Evolutionary conservation across 345 rosid genomes (phyloP).

Genomic region (Anacardium occidentale): DNA sequence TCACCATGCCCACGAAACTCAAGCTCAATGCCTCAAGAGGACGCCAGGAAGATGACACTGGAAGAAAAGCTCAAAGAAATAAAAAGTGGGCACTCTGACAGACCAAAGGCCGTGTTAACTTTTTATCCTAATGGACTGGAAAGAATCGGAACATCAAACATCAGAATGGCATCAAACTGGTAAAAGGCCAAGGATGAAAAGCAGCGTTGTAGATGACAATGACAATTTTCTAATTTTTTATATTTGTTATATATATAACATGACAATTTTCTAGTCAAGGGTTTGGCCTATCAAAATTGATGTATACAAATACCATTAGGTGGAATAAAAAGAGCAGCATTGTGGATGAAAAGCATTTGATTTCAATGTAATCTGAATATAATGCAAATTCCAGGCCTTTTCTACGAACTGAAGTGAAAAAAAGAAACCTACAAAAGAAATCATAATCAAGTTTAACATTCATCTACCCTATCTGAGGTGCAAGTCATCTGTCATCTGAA

Average conservation of each 20-base stretch:
- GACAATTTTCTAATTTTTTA: too few relatives aligned
- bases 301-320: not conserved
- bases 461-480: not conserved
- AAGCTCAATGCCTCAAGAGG: not conserved
- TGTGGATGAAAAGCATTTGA: not conserved
- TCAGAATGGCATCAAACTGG: not conserved
- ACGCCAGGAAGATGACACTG: too few relatives aligned
- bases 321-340: not conserved
- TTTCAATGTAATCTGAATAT: not conserved
- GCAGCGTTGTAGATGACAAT: too few relatives aligned
- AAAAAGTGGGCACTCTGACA: not conserved
- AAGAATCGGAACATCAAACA: not conserved
- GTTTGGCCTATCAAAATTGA: not conserved
- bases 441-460: not conserved
- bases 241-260: too few relatives aligned
- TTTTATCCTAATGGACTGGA: slow-evolving; percentile 11
- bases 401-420: too few relatives aligned
- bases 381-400: not conserved
- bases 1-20: not conserved
- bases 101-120: slow-evolving; percentile 1
- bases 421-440: too few relatives aligned
- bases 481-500: not conserved
- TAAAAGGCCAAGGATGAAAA: not conserved
- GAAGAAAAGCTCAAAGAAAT: not conserved
- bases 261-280: not conserved